Evolutionary conservation across 2,329 filamentous ascomycete species (phyloP).

Genomic region (Chalaropsis thielavioides): DNA sequence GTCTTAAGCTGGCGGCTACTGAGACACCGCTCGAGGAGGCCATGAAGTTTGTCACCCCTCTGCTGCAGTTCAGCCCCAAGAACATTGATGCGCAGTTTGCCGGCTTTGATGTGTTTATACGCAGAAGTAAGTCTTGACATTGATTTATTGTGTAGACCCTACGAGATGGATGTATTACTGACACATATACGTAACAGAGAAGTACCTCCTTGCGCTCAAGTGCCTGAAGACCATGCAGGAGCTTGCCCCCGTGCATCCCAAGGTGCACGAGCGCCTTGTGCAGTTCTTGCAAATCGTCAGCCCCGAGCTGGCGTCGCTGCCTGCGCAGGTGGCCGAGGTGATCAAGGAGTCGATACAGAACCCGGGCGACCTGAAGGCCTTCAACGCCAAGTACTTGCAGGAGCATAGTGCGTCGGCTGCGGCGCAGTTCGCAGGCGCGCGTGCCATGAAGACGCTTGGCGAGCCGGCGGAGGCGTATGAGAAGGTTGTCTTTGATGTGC

Average conservation of each 20-base stretch:
- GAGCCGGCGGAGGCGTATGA: constrained; percentile 41
- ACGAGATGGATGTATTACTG: background rate
- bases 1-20: constrained; percentile 65
- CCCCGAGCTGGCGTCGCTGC: constrained; percentile 42
- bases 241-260: constrained; percentile 54
- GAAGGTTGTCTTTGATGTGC: constrained; percentile 44
- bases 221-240: constrained; percentile 62
- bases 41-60: constrained; percentile 67
- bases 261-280: constrained; percentile 59
- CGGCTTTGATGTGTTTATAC: constrained; percentile 80
- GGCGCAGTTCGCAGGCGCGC: constrained; percentile 50
- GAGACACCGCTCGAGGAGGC: constrained; percentile 71
- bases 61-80: constrained; percentile 70
- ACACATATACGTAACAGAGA: constrained; percentile 40
- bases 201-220: constrained; percentile 74
- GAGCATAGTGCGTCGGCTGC: constrained; percentile 46
- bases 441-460: constrained; percentile 43
- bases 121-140: constrained; percentile 50
- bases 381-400: constrained; percentile 51
- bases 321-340: constrained; percentile 51
- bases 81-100: constrained; percentile 68
- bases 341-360: constrained; percentile 48
- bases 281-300: constrained; percentile 52
- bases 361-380: constrained; percentile 38
- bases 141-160: background rate